Evolutionary conservation across 1,284 basidiomycete genomes (phyloP).

Genomic region (Hypsizygus ulmarius): DNA sequence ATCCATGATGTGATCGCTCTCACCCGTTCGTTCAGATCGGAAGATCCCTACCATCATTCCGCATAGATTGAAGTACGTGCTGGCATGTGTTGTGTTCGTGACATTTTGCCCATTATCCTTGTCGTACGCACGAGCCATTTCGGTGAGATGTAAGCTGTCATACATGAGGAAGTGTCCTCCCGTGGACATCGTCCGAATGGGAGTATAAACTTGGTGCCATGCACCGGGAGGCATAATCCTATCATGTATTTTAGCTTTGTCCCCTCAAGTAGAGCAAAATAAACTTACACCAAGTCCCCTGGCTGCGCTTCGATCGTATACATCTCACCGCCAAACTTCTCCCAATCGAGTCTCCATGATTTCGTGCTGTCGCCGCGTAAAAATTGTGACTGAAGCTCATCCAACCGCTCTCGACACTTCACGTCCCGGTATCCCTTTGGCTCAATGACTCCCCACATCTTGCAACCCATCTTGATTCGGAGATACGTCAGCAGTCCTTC

Average conservation of each 20-base stretch:
- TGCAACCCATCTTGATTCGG: constrained; percentile 5
- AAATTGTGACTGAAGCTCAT: not conserved
- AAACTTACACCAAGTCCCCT: constrained; percentile 4
- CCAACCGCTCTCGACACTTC: not conserved
- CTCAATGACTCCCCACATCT: constrained; percentile 8
- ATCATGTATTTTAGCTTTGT: not conserved
- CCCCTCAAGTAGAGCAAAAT: not conserved
- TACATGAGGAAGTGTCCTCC: constrained; percentile 17
- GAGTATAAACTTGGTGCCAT: constrained; percentile 18
- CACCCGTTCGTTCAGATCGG: not conserved
- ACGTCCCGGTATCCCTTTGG: not conserved
- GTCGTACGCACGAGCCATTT: constrained; percentile 7
- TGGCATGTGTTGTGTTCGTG: constrained; percentile 1
- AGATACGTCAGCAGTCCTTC: constrained; percentile 13
- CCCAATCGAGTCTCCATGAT: not conserved
- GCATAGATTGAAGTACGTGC: constrained; percentile 1
- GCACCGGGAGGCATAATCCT: constrained; percentile 16
- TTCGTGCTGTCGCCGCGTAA: not conserved
- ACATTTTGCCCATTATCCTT: not conserved
- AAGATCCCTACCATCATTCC: not conserved
- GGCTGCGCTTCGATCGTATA: not conserved
- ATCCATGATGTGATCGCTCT: not conserved
- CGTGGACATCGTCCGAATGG: constrained; percentile 4
- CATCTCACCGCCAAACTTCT: not conserved
- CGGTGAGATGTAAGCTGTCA: constrained; percentile 16